Base-by-base conservation (phyloP, 2,329 filamentous ascomycete species). In the Aspergillus floridensis region DNA sequence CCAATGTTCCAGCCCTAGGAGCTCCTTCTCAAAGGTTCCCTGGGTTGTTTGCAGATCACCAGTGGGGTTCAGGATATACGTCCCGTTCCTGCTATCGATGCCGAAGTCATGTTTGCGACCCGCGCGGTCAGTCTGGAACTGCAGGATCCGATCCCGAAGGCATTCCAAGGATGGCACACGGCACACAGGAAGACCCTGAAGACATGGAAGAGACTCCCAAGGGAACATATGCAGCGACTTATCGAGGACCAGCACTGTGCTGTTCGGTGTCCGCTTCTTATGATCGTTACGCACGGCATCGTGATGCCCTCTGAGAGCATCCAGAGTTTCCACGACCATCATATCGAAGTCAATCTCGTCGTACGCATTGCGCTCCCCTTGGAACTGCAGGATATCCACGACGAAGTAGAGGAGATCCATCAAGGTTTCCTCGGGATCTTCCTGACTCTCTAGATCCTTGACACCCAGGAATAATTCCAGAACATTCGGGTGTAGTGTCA, bases 331-430 rank as follows among this genome's bases (percentile, higher is more conserved):
- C 44, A 98, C 83, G 5, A 93, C 87, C 86, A 99, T 96, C 66
- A 83, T 79, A 66, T 99, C 95, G 71, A 98, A 96, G 74, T 98
- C 93, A 63, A 99, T 91, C 77, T 99, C 95, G 68, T 99, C 95
- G 75, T 97, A 97, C 0, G 96, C 95, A 71, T 98, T 99, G 51
- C 88, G 86, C 77, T 99, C 96, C 16, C 95, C 95, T 67, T 96
- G 91, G 75, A 99, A 98, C 72, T 98, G 95, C 2, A 99, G 81
- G 54, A 98, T 93, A 69, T 99, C 95, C 5, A 99, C 88, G 1
- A 98, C 90, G 72, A 98, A 98, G 77, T 97, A 98, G 3, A 99
- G 84, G 29, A 99, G 80, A 72, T 99, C 95, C 66, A 89, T 92
- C n/a, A 99, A 79, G 0, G 89, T 86, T 69, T 98, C 93, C 63